phyloP scores from a whole-genome alignment of 2,329 filamentous ascomycete genomes.

The Alternaria brassicae region DNA sequence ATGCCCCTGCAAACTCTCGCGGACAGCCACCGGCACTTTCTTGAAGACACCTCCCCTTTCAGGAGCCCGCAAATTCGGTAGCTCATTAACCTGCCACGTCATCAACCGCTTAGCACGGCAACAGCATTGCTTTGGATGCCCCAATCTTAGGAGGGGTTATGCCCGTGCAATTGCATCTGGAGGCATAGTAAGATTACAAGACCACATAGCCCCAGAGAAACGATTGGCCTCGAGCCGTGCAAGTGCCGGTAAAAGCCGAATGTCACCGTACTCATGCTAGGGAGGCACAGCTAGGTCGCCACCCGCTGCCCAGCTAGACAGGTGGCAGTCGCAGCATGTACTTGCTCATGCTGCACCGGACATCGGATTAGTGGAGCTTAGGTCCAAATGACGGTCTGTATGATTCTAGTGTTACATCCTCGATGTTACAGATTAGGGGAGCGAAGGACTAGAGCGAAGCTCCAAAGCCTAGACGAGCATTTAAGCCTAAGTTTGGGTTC shows the following conservation, averaged over 20 bases:
- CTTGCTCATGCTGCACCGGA: constrained; percentile 9
- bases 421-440: constrained; percentile 8
- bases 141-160: not conserved
- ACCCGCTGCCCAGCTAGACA: not conserved
- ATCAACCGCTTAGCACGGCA: not conserved
- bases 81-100: not conserved
- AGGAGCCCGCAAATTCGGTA: not conserved
- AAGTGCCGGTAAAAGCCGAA: not conserved
- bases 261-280: constrained; percentile 9
- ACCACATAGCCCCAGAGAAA: constrained; percentile 7
- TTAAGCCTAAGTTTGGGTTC: constrained; percentile 15
- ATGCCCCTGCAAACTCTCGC: constrained; percentile 1
- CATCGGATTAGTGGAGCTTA: constrained; percentile 10
- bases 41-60: not conserved
- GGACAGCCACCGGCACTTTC: not conserved
- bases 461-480: constrained; percentile 3
- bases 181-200: constrained; percentile 2
- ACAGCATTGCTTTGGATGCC: not conserved
- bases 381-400: constrained; percentile 16
- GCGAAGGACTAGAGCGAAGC: constrained; percentile 12
- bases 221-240: constrained; percentile 6
- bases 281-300: constrained; percentile 6
- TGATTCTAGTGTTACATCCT: constrained; percentile 10
- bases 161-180: not conserved
- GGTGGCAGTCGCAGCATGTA: not conserved